Base-by-base conservation (phyloP, 148 eudicot species). In the Arctostaphylos glauca region DNA sequence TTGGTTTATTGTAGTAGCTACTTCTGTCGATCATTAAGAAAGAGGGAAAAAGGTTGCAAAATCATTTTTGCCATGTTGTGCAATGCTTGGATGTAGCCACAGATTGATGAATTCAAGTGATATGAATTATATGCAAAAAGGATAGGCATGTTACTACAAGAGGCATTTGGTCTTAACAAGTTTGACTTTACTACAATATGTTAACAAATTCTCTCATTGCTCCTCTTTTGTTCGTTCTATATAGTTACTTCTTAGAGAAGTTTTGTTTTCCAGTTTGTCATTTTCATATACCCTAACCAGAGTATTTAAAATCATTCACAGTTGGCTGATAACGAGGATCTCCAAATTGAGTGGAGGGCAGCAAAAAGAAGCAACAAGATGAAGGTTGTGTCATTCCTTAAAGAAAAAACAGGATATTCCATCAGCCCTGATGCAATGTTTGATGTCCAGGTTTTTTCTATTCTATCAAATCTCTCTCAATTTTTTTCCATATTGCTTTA, bases 391-490 rank as follows among this genome's bases (percentile, higher is more conserved):
- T 86, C 90, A 74, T 90, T 90, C 81, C 64, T 95, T 76, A 90
- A 82, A 90, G 94, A 94, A 81, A 92, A 87, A 84, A 95, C 98
- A 12, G 98, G 97, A 68, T 94, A 95, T 85, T 64, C 90, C 71
- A 90, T 95, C 86, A 90, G 89, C 87, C 97, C 97, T 77, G 98
- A 94, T 85, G 97, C 96, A 80, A 95, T 95, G 98, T 95, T 95
- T 86, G 98, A 95, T 85, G 89, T 94, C 83, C 98, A 95, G 96
- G 98, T 95, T 49, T 75, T 83, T 84, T 73, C 41, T 72, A 53
- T 70, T 54, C 54, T 78, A 77, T 49, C 15, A 6, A 56, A n/a
- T 43, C 52, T 75, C 15, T 81, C 12, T 55, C 49, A 68, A n/a
- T 71, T 49, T 85, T 74, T 25, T 31, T 67, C 23, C 49, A 66